Evolutionary conservation across 169 alveolate genomes (phyloP).

Genomic region (Nephromyces sp.): DNA sequence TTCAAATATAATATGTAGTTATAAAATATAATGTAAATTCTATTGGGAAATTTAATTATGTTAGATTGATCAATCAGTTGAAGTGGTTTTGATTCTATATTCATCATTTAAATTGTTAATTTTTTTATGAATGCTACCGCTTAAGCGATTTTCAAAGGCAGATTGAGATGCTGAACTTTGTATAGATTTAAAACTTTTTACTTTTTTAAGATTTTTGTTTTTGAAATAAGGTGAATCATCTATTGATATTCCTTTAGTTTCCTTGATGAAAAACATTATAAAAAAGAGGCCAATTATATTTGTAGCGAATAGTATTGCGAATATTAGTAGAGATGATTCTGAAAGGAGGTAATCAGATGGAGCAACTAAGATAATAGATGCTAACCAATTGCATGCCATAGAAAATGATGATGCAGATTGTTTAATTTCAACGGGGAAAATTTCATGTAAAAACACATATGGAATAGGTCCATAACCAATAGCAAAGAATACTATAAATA

Average conservation of each 20-base stretch:
- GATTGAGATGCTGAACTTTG: no score
- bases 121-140: no score
- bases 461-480: conserved; percentile 69
- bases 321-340: conserved; percentile 37
- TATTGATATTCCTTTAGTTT: conserved; percentile 56
- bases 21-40: no score
- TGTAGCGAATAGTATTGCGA: conserved; percentile 48
- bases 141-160: no score
- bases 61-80: no score
- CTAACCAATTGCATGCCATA: conserved; percentile 58
- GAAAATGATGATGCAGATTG: conserved; percentile 63
- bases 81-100: no score
- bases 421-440: conserved; percentile 64
- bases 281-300: conserved; percentile 41
- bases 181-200: no score
- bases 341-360: conserved; percentile 52
- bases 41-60: no score
- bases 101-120: no score
- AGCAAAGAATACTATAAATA: conserved; percentile 63
- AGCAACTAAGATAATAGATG: conserved; percentile 54
- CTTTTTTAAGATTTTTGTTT: conserved; percentile 2
- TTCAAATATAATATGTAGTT: no score
- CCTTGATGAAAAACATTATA: conserved; percentile 53
- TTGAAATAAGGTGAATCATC: conserved; percentile 40
- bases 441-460: conserved; percentile 70